Evolutionary conservation across 306 rosid species (phyloP).

Genomic region (Cucurbita argyrosperma): DNA sequence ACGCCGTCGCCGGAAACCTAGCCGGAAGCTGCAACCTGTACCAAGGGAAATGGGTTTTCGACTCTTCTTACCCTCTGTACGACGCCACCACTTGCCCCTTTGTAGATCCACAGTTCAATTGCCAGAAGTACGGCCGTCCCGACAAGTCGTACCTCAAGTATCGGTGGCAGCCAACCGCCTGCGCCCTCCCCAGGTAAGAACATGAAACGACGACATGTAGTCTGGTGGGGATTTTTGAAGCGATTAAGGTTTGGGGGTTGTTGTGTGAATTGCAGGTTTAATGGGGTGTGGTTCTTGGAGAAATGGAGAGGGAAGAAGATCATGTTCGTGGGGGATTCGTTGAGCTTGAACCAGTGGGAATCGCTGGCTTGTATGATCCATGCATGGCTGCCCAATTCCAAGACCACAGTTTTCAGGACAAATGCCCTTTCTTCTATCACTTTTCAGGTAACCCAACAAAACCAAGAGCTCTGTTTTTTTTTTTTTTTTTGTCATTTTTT

Average conservation of each 20-base stretch:
- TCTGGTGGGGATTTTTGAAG: too few species aligned
- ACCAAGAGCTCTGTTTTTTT: not conserved
- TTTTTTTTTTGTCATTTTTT: not conserved
- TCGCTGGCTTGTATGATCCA: constrained; percentile 81
- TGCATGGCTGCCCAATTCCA: constrained; percentile 65
- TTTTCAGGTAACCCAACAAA: constrained; percentile 38
- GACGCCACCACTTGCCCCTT: constrained; percentile 61
- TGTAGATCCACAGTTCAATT: constrained; percentile 80
- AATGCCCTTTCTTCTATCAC: constrained; percentile 40
- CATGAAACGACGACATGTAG: too few species aligned
- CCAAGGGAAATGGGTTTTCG: constrained; percentile 64
- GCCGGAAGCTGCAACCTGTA: constrained; percentile 55
- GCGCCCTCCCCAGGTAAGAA: constrained; percentile 54
- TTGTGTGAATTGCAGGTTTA: constrained; percentile 35
- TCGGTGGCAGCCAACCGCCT: constrained; percentile 69
- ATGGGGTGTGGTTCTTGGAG: constrained; percentile 48
- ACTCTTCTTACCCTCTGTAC: constrained; percentile 61
- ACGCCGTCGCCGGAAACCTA: constrained; percentile 25
- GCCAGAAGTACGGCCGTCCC: constrained; percentile 64
- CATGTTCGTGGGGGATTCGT: constrained; percentile 89
- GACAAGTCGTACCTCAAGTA: constrained; percentile 56
- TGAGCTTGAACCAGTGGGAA: constrained; percentile 77
- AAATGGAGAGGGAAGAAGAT: constrained; percentile 81
- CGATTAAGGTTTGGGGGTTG: too few species aligned
- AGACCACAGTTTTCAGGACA: constrained; percentile 21